Conservation (phyloP, 1,284 basidiomycete genomes). For the Spongiforma sp. region DNA sequence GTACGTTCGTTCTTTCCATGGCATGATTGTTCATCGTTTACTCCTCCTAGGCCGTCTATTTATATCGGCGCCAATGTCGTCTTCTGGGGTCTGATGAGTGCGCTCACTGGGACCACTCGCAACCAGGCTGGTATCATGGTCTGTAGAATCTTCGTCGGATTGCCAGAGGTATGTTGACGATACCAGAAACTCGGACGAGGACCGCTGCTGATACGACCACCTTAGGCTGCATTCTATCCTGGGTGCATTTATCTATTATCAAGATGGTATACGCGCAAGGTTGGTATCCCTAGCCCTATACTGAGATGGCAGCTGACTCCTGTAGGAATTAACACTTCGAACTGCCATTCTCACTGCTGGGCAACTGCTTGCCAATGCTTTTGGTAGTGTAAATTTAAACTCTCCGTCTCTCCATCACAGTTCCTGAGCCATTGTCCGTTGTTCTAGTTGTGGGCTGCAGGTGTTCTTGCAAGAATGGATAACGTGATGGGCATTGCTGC, state of each 20-base stretch:
- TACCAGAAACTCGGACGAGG: not conserved
- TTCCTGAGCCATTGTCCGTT: conserved; percentile 6
- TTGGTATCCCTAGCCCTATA: conserved; percentile 16
- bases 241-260: not conserved
- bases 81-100: conserved; percentile 66
- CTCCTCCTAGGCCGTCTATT: conserved; percentile 48
- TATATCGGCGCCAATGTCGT: conserved; percentile 40
- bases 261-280: conserved; percentile 65
- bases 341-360: not conserved
- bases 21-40: not conserved
- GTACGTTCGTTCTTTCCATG: not conserved
- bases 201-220: not conserved
- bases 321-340: not conserved
- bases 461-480: not conserved
- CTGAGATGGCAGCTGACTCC: not conserved
- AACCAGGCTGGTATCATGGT: conserved; percentile 52
- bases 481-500: conserved; percentile 58
- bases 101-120: conserved; percentile 61
- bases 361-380: not conserved
- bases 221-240: conserved; percentile 53
- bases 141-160: not conserved
- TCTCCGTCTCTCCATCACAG: not conserved
- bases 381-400: not conserved
- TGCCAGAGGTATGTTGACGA: conserved; percentile 47
- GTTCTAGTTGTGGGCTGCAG: conserved; percentile 63